Base-by-base conservation (phyloP, 2,329 filamentous ascomycete species). In the Immersiporthe knoxdaviesiana region DNA sequence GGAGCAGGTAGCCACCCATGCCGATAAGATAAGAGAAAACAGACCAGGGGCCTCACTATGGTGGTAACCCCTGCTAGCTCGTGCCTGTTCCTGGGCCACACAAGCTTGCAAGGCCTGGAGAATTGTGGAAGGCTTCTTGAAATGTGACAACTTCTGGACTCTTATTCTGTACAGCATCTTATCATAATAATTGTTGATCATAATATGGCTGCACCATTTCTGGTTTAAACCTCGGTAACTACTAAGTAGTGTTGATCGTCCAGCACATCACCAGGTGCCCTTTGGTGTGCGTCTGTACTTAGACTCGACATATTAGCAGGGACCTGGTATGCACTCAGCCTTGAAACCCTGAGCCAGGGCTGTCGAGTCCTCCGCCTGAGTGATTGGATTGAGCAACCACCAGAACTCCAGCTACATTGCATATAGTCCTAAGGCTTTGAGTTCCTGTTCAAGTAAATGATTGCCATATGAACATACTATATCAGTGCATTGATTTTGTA, bases 21-120 rank as follows among this genome's bases (percentile, higher is more conserved):
- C 44, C 58, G 68, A 70, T 70, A 68, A 70, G 68, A 70, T 70
- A 70, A 70, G 50, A 47, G 44, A 50, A 18, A 56, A 16, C 12
- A 10, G 52, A 8, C 50, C 24, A 44, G 59, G 8, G 37, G 60
- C n/a, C 37, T 24, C 24, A 39, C 16, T 2, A 27, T 21, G 37
- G 37, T 7, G 30, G 39, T 35, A 35, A 27, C 6, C 56, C 56
- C 56, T 59, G 56, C 56, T 59, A 59, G 56, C 32, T 1, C 56
- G 14, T 3, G 14, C 14, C 47, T 27, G 1, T 14, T n/a, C 21
- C 21, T 18, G 39, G 18, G 39, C 14, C 39, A 44, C n/a, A n/a
- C n/a, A 14, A 18, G 18, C 4, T 18, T 7, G 7, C 44, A 47
- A n/a, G 18, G 11, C 44, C 8, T 47, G 44, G n/a, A 47, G 44